Conservation (phyloP, 2,329 filamentous ascomycete species). For the Pyrenophora tritici-repentis region DNA sequence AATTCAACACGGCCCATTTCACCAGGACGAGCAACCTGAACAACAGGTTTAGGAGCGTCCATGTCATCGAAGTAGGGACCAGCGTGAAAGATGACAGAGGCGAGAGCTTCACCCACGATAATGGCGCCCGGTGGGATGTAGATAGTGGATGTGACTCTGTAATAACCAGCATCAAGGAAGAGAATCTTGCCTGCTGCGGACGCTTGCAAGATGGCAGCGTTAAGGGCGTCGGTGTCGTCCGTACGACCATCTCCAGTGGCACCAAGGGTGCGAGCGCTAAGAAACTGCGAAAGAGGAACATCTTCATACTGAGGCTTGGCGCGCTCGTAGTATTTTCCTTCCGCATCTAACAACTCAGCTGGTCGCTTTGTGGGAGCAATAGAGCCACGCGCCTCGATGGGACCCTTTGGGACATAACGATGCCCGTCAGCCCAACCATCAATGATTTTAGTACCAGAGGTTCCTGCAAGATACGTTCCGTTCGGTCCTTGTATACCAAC, state of each 20-base stretch:
- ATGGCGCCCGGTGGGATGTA: slow-evolving; percentile 70
- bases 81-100: slow-evolving; percentile 78
- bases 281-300: slow-evolving; percentile 65
- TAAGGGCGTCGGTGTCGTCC: slow-evolving; percentile 82
- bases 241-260: slow-evolving; percentile 82
- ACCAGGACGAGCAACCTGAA: slow-evolving; percentile 69
- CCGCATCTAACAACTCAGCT: slow-evolving; percentile 49
- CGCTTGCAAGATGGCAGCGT: slow-evolving; percentile 70
- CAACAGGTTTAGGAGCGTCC: slow-evolving; percentile 63
- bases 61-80: slow-evolving; percentile 59
- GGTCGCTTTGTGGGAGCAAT: slow-evolving; percentile 52
- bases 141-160: slow-evolving; percentile 60
- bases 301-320: slow-evolving; percentile 56
- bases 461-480: slow-evolving; percentile 33
- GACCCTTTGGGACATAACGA: slow-evolving; percentile 45
- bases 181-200: slow-evolving; percentile 59
- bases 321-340: slow-evolving; percentile 55
- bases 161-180: slow-evolving; percentile 63
- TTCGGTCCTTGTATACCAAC: slow-evolving; percentile 31
- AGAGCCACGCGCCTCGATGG: slow-evolving; percentile 50
- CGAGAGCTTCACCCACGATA: slow-evolving; percentile 84
- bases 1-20: slow-evolving; percentile 70
- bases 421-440: slow-evolving; percentile 43
- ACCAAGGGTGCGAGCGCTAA: slow-evolving; percentile 52
- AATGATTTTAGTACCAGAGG: slow-evolving; percentile 25